A percentile compares a stretch with the other conserved stretches of the same genome.
These are phyloP conservation scores for Lepidium sativum DNA, from an alignment of 345 rosid genomes.

Conservation along the genomic window DNA sequence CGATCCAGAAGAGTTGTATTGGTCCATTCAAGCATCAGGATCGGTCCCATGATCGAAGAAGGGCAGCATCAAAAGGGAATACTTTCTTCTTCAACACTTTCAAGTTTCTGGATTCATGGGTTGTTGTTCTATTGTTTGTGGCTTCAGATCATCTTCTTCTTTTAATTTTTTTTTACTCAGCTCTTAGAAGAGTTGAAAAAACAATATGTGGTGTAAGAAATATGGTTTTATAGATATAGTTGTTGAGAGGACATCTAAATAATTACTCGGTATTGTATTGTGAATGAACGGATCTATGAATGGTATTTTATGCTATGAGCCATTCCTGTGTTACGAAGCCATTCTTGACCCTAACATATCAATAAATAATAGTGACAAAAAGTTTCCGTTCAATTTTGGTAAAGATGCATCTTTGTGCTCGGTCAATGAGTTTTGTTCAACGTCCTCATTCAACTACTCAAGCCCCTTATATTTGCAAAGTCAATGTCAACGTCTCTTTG, in stretches of 20 bases:
- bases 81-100: background rate
- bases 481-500: constrained; percentile 3
- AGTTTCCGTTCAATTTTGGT: no score
- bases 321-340: background rate
- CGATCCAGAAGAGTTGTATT: background rate
- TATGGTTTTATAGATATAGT: constrained; percentile 15
- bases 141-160: background rate
- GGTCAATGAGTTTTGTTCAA: background rate
- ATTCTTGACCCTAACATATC: background rate
- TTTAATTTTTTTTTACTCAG: background rate
- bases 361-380: no score
- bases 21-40: background rate
- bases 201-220: constrained; percentile 13
- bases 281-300: background rate
- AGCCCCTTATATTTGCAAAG: background rate
- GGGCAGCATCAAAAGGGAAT: background rate
- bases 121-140: constrained; percentile 15
- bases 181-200: constrained; percentile 1
- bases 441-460: background rate
- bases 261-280: constrained; percentile 5
- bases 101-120: constrained; percentile 1
- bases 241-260: constrained; percentile 10
- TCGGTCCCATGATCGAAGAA: background rate
- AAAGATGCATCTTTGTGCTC: no score
- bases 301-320: background rate